phyloP scores from a whole-genome alignment of 352 stramenopile species.

The Globisporangium barbulae region DNA sequence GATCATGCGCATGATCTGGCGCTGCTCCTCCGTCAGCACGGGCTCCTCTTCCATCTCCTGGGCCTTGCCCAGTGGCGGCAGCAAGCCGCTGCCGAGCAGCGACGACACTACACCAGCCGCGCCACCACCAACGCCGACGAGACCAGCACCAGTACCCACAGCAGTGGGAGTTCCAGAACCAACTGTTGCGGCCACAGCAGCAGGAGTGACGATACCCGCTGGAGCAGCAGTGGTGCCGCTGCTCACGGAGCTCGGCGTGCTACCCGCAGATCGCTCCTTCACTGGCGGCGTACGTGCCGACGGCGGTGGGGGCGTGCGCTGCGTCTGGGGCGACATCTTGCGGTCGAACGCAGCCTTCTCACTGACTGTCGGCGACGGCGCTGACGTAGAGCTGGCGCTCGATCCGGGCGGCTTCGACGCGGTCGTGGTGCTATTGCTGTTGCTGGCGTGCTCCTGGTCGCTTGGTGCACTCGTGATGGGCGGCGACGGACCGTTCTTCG shows the following conservation, averaged over 20 bases:
- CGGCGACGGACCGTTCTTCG: slow-evolving; percentile 31
- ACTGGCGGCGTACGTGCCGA: slow-evolving; percentile 14
- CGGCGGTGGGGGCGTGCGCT: slow-evolving; percentile 14
- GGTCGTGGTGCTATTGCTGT: neutral
- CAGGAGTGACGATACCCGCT: slow-evolving; percentile 15
- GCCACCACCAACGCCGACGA: neutral
- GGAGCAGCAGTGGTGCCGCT: neutral
- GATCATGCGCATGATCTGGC: slow-evolving; percentile 74
- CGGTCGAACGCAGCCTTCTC: slow-evolving; percentile 16
- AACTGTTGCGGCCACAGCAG: neutral
- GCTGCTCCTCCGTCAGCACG: slow-evolving; percentile 75
- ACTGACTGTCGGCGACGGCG: slow-evolving; percentile 31
- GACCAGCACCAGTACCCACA: neutral
- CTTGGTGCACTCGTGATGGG: slow-evolving; percentile 21
- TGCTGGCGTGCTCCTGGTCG: slow-evolving; percentile 8
- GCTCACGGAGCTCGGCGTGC: slow-evolving; percentile 15
- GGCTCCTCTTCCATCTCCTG: slow-evolving; percentile 36
- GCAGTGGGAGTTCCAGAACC: neutral
- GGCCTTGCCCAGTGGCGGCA: slow-evolving; percentile 11
- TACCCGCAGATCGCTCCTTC: slow-evolving; percentile 19
- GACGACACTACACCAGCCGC: slow-evolving; percentile 10
- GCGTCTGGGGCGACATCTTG: slow-evolving; percentile 19
- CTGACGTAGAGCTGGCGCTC: slow-evolving; percentile 22
- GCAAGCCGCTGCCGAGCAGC: slow-evolving; percentile 7
- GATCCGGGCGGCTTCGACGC: slow-evolving; percentile 12